A percentile compares a stretch with the other conserved stretches of the same genome.
Evolutionary conservation across 352 stramenopile genomes (phyloP).

Genomic region (Globisporangium radiosum): DNA sequence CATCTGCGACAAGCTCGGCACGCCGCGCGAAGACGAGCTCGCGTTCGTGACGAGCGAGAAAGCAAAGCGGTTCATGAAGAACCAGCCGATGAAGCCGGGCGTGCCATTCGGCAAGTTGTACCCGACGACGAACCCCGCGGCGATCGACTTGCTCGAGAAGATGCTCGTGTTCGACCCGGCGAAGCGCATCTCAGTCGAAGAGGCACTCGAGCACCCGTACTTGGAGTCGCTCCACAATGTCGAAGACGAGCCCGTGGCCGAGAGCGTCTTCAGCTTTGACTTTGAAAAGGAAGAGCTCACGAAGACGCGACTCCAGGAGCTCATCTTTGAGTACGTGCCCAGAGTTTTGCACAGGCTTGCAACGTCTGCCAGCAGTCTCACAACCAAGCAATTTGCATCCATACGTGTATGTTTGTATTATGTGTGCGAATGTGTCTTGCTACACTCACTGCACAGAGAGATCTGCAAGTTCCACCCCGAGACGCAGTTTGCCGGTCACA

Average conservation of each 20-base stretch:
- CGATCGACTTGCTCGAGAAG: constrained; percentile 78
- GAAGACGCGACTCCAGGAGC: constrained; percentile 74
- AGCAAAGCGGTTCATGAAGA: constrained; percentile 82
- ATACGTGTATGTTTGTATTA: neutral
- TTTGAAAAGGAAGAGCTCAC: constrained; percentile 86
- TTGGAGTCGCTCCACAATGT: constrained; percentile 88
- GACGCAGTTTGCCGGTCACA: constrained; percentile 17
- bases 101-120: constrained; percentile 72
- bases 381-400: no score
- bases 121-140: constrained; percentile 51
- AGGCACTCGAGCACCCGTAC: constrained; percentile 90
- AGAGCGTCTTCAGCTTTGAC: constrained; percentile 79
- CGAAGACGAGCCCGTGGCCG: constrained; percentile 87
- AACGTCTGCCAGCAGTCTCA: no score
- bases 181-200: constrained; percentile 89
- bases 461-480: constrained; percentile 72
- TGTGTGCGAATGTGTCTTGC: neutral
- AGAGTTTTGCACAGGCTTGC: neutral
- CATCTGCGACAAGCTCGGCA: constrained; percentile 90
- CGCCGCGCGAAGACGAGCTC: constrained; percentile 79
- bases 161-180: constrained; percentile 86
- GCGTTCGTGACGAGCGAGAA: constrained; percentile 91
- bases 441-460: constrained; percentile 3
- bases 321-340: constrained; percentile 77
- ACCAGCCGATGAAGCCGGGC: constrained; percentile 63